Base-by-base conservation (phyloP, 495 filamentous ascomycete genomes). In the Penicillium desertorum region DNA sequence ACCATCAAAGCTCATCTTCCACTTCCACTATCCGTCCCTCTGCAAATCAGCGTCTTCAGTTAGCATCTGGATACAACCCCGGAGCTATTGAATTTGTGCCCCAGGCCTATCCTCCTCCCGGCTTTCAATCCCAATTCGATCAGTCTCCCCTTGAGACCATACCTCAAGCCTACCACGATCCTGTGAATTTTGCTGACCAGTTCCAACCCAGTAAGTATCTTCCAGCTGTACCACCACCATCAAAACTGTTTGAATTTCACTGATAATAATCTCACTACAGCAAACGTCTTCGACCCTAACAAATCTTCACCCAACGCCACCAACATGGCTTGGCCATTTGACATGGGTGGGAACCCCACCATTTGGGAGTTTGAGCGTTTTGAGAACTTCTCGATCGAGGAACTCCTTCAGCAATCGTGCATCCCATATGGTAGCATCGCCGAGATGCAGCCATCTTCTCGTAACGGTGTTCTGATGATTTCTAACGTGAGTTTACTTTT, bases 401-500 rank as follows among this genome's bases (percentile, higher is more conserved):
- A 51, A 1, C 12, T 52, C 0, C 30, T 62, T 4, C n/a, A 48
- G 16, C 32, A 19, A 2, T 2, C 1, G 12, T 34, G 42, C 1
- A 45, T 42, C 9, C 45, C 56, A 0, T 57, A 62, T 22, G 65
- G 62, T 0, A 66, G 57, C 41, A 44, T 63, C 8, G 57, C 63
- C 5, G 50, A 65, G 20, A 23, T 43, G 6, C 57, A 52, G 16
- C 17, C 57, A 7, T 54, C 67, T 11, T 56, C 67, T 1, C 57
- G 63, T 22, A 70, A 68, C 59, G 78, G 78, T n/a, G 78, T 81
- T n/a, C 41, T 80, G 42, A 73, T 71, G 46, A 69, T 81, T 48
- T 68, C 73, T 16, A 81, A 81, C 51, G 78, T 79, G 62, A 76
- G 76, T 69, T 30, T 16, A n/a, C 19, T 45, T n/a, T 34, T 30